Base-by-base conservation (phyloP, 345 rosid genomes). In the Lenwebbia sp. region DNA sequence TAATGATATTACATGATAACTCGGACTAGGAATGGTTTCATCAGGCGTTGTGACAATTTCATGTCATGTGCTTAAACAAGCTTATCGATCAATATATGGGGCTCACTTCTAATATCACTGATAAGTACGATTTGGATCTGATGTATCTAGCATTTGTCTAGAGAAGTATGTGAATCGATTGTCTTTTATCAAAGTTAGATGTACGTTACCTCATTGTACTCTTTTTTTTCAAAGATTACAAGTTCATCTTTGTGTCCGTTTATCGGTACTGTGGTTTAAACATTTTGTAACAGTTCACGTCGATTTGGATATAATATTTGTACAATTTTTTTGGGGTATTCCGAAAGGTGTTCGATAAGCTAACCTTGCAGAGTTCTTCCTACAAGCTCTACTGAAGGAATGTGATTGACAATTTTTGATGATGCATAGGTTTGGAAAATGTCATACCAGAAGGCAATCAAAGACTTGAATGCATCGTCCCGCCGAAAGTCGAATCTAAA, bases 21-120 rank as follows among this genome's bases (percentile, higher is more conserved):
- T 70, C 0, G 0, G 2, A 70, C 7, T 33, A 37, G 7, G 13
- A 17, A 33, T 19, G 1, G 1, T 70, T 70, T 37, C 0, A 70
- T 70, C 0, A 37, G 0, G 7, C 0, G 13, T 19, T 0, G 0
- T 9, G 47, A 70, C 25, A 37, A 70, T 70, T 70, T 5, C 0
- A 37, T 33, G 10, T 19, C 10, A 12, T 2, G 0, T 70, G 4
- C 14, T 19, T 19, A 2, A 70, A 37, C 13, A 37, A 4, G 11
- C 25, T 70, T 19, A 37, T 70, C 13, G 21, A 70, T 21, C 41
- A 70, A 10, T 37, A 37, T 4, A 37, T 4, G 13, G 12, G 47
- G 0, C 81, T 70, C 14, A 37, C 7, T 70, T 70, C 26, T 1
- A 12, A 19, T 19, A 70, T 70, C 26, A 5, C 7, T 33, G 13